phyloP scores from a whole-genome alignment of 1,284 basidiomycete species.

The Somion occarium region DNA sequence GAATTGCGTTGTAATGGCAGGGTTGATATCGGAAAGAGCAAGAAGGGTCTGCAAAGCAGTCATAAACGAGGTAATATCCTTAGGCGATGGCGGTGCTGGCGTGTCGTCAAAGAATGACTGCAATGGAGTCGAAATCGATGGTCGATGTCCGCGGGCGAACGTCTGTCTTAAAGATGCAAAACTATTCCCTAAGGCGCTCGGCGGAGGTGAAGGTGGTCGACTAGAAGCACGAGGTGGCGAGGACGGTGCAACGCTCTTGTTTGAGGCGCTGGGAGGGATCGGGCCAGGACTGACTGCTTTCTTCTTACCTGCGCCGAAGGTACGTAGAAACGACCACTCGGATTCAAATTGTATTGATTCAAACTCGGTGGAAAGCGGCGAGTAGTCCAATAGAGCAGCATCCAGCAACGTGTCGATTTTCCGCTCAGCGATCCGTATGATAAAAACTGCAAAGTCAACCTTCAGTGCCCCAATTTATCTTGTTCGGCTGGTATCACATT shows the following conservation, averaged over 20 bases:
- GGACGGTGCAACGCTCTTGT: conserved; percentile 34
- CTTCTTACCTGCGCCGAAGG: conserved; percentile 71
- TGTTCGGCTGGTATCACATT: no score
- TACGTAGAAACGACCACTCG: conserved; percentile 90
- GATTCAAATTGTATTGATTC: conserved; percentile 90
- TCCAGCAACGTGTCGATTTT: conserved; percentile 88
- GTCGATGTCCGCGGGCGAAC: conserved; percentile 45
- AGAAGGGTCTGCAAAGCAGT: conserved; percentile 87
- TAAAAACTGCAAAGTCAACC: conserved; percentile 65
- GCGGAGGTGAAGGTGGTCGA: conserved; percentile 34
- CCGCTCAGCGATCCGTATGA: conserved; percentile 89
- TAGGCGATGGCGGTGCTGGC: conserved; percentile 46
- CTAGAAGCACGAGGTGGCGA: conserved; percentile 44
- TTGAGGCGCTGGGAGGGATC: conserved; percentile 14
- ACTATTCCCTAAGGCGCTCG: conserved; percentile 25
- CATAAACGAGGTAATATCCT: conserved; percentile 75
- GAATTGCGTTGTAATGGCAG: conserved; percentile 83
- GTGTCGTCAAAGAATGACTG: conserved; percentile 50
- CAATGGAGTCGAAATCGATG: conserved; percentile 40
- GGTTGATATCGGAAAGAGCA: conserved; percentile 87
- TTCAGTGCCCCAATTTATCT: no score
- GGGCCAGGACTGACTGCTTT: conserved; percentile 28
- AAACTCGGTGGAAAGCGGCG: conserved; percentile 73
- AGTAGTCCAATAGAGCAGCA: conserved; percentile 78
- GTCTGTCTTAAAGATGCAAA: conserved; percentile 64